Evolutionary conservation across 2,329 filamentous ascomycete genomes (phyloP), one percentile per base, ranked within the genome.

Genomic region (Macroventuria anomochaeta): DNA sequence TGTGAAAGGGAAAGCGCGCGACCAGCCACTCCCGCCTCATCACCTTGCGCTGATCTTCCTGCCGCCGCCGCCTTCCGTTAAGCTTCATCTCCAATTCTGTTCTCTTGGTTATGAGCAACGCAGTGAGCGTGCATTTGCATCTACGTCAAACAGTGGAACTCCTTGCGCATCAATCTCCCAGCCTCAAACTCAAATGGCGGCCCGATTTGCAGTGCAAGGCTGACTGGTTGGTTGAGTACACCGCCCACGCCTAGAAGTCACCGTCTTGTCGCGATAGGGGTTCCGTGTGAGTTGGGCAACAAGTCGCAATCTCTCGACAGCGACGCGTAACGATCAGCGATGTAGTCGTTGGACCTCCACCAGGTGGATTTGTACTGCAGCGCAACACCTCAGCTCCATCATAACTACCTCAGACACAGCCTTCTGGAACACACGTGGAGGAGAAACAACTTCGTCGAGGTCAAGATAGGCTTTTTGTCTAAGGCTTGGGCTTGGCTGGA

Each of bases 381-480:
- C 44, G 28, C 34, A 20, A 40, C 28, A 26, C 25, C 33, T 39
- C 38, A 21, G 20, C 37, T 37, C 38, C 26, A 53, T 38, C 43
- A 26, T 17, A 38, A 33, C 7, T n/a, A 29, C 18, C 29, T 34
- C 40, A 40, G n/a, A 29, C n/a, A 38, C 34, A 42, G 23, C 34
- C 23, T 44, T 54, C 32, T 48, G 48, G 20, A 48, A 53, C 53
- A 33, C 39, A 40, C 23, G 18, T 32, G 38, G 33, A 23, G 23
- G 15, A 38, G 18, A 26, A 37, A 29, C 42, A 20, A 25, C 46
- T 47, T 51, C 36, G 32, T 49, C 40, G 51, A 60, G 36, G 61
- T 64, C 34, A 37, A 61, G 42, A 60, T 62, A 65, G 34, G 49
- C 53, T 60, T 66, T 61, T 37, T 57, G 53, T 62, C 60, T 59